Evolutionary conservation across 163 green algal genomes (phyloP), one percentile per base, ranked within the genome.

Genomic region (Scenedesmus sp.): DNA sequence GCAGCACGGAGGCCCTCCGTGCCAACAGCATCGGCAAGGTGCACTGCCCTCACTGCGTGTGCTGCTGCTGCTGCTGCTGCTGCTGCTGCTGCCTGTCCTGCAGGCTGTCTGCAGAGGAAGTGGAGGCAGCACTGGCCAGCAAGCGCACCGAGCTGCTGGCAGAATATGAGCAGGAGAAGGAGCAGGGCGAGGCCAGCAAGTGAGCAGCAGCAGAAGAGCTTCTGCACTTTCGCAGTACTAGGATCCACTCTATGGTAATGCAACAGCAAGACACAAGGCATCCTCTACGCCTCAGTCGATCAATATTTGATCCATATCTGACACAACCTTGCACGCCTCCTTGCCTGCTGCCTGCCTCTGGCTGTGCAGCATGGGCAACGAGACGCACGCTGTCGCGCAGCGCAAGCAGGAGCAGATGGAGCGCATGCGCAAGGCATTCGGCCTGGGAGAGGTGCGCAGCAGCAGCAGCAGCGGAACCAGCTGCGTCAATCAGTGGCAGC

Each of bases 351-450:
- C 77, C 2, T 57, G 77, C 26, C n/a, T 54, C 56, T 70, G 23
- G 2, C 12, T 81, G 59, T 57, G 56, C 87, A 59, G 77, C 8
- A 34, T 46, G 59, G 77, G 90, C 66, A 93, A 87, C 73, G 90
- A 93, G 57, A 93, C 90, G 56, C 90, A 93, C 67, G 84, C 83
- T 2, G 73, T 90, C 0, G 90, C 90, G 62, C 67, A 89, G 84
- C 90, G 90, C 90, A 93, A 93, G 60, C 90, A 93, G 70, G 84
- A 93, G 74, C 90, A 93, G 74, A 93, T 93, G 90, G 90, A 93
- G 5, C 90, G 90, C 84, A 76, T 93, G 89, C 89, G 89, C 64
- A 86, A 90, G 52, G 89, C 89, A 6, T 84, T 92, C n/a, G 82
- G 82, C 2, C 26, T 92, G 8, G 67, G 67, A 23, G 82, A 92